Base-by-base conservation (phyloP, 169 alveolate species). In the Theileria luwenshuni region DNA sequence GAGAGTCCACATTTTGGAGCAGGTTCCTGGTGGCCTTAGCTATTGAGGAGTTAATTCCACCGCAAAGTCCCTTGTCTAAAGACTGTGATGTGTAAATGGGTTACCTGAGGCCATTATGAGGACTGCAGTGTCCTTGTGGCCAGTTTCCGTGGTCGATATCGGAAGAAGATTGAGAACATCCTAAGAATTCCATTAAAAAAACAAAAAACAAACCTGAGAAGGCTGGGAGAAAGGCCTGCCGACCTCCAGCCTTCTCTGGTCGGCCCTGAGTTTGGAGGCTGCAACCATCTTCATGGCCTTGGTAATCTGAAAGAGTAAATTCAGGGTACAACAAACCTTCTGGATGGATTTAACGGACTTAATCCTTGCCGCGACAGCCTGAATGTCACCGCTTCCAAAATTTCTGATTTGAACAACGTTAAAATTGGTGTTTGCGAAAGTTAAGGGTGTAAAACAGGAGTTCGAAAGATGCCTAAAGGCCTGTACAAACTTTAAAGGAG, bases 261-360 rank as follows among this genome's bases (percentile, higher is more conserved):
- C 98, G 43, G 92, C 93, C 70, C 90, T 94, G 85, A 96, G 94
- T 69, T 96, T 96, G 19, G 98, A 89, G n/a, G 98, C 97, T 25
- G 98, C 98, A 83, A 96, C 96, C 98, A 96, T 96, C 92, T 96
- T 93, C 97, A 93, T 95, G 75, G 98, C 97, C 81, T 94, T 93
- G 27, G 92, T 88, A 41, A 88, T 88, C 89, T 77, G 58, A 2
- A 38, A 17, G 6, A 0, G 30, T 3, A 5, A 12, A 35, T 15
- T 33, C 8, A 5, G 1, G 3, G 19, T 38, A 2, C 23, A 28
- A 25, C 43, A 83, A 67, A 93, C 95, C 94, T 95, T 95, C 79
- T 94, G 97, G 77, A 95, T 95, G 21, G 97, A 92, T 62, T 88
- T 92, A 64, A 95, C 96, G 2, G 98, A 94, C 86, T 94, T 94